Conservation (phyloP, 495 filamentous ascomycete species). For the Trichocladium uniseriatum region DNA sequence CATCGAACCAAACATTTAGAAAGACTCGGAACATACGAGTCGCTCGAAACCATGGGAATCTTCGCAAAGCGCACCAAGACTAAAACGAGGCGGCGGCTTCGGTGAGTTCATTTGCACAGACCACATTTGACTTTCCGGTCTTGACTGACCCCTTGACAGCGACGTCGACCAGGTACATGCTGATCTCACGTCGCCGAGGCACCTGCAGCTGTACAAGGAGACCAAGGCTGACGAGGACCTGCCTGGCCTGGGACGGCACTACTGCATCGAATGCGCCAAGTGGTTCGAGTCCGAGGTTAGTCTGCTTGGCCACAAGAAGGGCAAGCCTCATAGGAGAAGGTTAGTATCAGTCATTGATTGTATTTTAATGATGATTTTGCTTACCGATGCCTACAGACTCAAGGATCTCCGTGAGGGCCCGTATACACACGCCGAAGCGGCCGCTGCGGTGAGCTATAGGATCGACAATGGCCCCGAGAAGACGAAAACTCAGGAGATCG, state of each 20-base stretch:
- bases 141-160: slow-evolving; percentile 33
- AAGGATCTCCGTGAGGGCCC: slow-evolving; percentile 69
- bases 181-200: slow-evolving; percentile 65
- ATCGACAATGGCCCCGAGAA: slow-evolving; percentile 23
- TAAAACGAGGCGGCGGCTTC: slow-evolving; percentile 51
- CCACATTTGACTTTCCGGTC: not conserved
- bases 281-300: slow-evolving; percentile 87
- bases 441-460: slow-evolving; percentile 59
- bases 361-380: not conserved
- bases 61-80: slow-evolving; percentile 45
- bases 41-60: slow-evolving; percentile 35
- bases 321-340: slow-evolving; percentile 90
- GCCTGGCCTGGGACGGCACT: slow-evolving; percentile 70
- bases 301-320: slow-evolving; percentile 64
- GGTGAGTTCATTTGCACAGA: slow-evolving; percentile 20
- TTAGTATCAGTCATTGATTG: slow-evolving; percentile 29
- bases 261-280: slow-evolving; percentile 91
- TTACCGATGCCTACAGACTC: slow-evolving; percentile 42
- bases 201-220: slow-evolving; percentile 66
- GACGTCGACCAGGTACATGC: slow-evolving; percentile 83
- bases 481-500: slow-evolving; percentile 18
- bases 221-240: slow-evolving; percentile 77
- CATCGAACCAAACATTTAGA: not conserved
- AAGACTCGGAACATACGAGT: not conserved
- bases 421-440: slow-evolving; percentile 76